Percentiles rank a stretch among this genome's conserved stretches.
Conservation (phyloP, 129 eudicot species). For the Saposhnikovia divaricata region DNA sequence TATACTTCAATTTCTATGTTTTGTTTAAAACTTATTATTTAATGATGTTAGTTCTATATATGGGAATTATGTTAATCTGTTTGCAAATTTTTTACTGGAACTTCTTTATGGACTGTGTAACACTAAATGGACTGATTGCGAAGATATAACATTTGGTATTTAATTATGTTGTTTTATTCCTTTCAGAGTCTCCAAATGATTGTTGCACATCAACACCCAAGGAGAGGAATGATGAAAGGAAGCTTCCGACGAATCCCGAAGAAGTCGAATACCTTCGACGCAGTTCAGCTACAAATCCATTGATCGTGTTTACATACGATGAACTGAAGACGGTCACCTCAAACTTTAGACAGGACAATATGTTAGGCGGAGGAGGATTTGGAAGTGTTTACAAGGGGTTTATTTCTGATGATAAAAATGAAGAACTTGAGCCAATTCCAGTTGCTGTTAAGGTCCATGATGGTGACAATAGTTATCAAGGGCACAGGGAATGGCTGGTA, state of each 20-base stretch:
- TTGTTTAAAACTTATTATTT: no score
- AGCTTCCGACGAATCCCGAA: conserved; percentile 83
- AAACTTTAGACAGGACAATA: conserved; percentile 79
- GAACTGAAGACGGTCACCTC: conserved; percentile 64
- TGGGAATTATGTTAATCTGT: neutral
- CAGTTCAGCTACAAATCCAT: conserved; percentile 55
- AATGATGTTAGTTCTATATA: neutral
- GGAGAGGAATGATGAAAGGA: conserved; percentile 35
- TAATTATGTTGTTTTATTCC: neutral
- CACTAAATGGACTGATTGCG: neutral
- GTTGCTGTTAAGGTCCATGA: conserved; percentile 97
- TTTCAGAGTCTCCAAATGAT: conserved; percentile 53
- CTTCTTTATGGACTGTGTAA: no score
- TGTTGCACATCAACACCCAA: conserved; percentile 25
- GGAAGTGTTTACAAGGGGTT: conserved; percentile 89
- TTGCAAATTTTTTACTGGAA: neutral
- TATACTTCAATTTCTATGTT: no score
- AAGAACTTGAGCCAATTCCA: conserved; percentile 50
- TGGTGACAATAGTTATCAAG: conserved; percentile 85
- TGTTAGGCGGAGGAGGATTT: conserved; percentile 94
- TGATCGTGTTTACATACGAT: conserved; percentile 62
- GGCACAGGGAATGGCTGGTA: conserved; percentile 98
- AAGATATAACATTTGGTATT: neutral
- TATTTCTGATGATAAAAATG: conserved; percentile 43
- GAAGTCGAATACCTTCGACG: conserved; percentile 92